A percentile compares a stretch with the other conserved stretches of the same genome.
phyloP scores from a whole-genome alignment of 2,329 filamentous ascomycete species.

The Rhytidhysteron rufulum region DNA sequence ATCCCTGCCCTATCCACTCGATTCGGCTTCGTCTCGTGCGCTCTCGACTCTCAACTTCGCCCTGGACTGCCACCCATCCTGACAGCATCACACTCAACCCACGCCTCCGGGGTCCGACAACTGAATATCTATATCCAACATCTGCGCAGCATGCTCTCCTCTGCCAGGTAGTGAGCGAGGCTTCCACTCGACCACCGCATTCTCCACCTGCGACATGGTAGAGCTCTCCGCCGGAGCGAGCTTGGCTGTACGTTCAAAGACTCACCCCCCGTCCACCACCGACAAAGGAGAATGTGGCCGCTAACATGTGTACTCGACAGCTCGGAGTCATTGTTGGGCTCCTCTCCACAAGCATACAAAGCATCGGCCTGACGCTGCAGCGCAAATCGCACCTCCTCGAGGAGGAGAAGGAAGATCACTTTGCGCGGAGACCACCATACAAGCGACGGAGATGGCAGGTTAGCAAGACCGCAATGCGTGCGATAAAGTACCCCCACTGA shows the following conservation, averaged over 20 bases:
- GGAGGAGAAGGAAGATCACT: conserved; percentile 80
- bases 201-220: conserved; percentile 27
- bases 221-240: conserved; percentile 40
- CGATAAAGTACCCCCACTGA: conserved; percentile 11
- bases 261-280: neutral
- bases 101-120: no score
- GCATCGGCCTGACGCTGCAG: conserved; percentile 89
- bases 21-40: conserved; percentile 3
- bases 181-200: conserved; percentile 16
- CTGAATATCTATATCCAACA: no score
- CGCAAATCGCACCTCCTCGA: conserved; percentile 97
- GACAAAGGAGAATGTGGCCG: neutral
- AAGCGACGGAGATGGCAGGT: conserved; percentile 88
- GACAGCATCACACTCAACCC: conserved; percentile 15
- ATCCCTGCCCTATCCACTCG: conserved; percentile 25
- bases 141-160: conserved; percentile 24
- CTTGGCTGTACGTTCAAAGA: conserved; percentile 34
- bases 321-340: conserved; percentile 91
- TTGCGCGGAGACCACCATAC: conserved; percentile 80
- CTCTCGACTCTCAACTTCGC: neutral
- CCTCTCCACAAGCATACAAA: conserved; percentile 90
- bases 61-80: conserved; percentile 21
- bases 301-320: conserved; percentile 43
- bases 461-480: conserved; percentile 7
- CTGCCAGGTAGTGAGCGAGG: conserved; percentile 28